Conservation (phyloP, 1,284 basidiomycete species). For the Meira miltonrushii region DNA sequence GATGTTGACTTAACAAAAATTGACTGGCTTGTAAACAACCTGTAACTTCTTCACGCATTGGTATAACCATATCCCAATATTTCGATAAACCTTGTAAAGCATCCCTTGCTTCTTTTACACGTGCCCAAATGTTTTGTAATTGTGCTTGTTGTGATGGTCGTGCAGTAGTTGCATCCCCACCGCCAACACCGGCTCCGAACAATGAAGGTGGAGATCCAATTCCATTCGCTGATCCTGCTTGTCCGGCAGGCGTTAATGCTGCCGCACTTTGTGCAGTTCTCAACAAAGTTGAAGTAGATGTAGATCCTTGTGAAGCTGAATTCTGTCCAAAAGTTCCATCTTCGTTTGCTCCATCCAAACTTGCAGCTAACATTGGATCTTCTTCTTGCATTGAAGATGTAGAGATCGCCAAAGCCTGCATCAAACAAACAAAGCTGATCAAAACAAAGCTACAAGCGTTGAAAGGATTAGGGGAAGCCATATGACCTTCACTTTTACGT, state of each 20-base stretch:
- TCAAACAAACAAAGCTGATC: slow-evolving; percentile 43
- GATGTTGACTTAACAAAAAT: slow-evolving; percentile 19
- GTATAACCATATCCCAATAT: slow-evolving; percentile 38
- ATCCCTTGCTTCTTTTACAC: slow-evolving; percentile 35
- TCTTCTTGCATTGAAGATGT: slow-evolving; percentile 5
- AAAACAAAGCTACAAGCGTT: slow-evolving; percentile 45
- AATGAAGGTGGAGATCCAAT: too few species aligned
- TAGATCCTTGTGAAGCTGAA: not conserved
- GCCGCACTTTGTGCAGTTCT: slow-evolving; percentile 12
- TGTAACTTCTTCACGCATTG: slow-evolving; percentile 43
- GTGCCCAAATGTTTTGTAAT: slow-evolving; percentile 35
- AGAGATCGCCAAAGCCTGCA: slow-evolving; percentile 38
- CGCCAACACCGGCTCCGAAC: not conserved
- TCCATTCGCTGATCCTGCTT: not conserved
- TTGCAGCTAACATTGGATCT: not conserved
- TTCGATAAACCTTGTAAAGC: slow-evolving; percentile 34
- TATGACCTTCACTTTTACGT: slow-evolving; percentile 24
- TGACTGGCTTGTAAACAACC: slow-evolving; percentile 40
- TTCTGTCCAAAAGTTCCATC: not conserved
- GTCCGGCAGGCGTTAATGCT: not conserved
- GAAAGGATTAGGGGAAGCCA: slow-evolving; percentile 41
- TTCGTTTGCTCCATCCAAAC: too few species aligned
- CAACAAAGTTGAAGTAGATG: slow-evolving; percentile 3
- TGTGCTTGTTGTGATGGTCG: not conserved
- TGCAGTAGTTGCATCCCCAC: not conserved